Percentiles rank a stretch among this genome's conserved stretches.
Conservation (phyloP, 768 basidiomycete genomes). For the Sporobolomyces phaffii region DNA sequence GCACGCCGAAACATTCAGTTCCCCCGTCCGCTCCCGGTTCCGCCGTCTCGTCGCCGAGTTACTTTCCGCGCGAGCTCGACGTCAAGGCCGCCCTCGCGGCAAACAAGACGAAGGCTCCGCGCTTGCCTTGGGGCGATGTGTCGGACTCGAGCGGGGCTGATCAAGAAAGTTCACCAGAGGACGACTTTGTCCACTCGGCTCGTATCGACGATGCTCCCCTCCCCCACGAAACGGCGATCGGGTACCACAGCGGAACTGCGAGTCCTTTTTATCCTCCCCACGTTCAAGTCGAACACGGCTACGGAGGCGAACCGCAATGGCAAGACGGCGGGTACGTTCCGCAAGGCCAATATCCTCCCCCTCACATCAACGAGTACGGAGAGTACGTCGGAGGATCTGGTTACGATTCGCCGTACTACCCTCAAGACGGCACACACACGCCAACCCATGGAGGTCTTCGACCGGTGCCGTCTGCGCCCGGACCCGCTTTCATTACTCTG, state of each 20-base stretch:
- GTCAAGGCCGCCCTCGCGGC: conserved; percentile 1
- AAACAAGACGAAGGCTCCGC: conserved; percentile 12
- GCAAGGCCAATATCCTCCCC: neutral
- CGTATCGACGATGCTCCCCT: conserved; percentile 24
- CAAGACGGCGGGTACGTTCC: neutral
- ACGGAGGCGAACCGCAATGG: conserved; percentile 15
- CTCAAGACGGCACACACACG: neutral
- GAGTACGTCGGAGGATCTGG: conserved; percentile 8
- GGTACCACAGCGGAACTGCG: neutral
- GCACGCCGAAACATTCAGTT: conserved; percentile 26
- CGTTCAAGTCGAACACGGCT: conserved; percentile 45
- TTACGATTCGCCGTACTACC: conserved; percentile 26
- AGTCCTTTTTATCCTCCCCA: conserved; percentile 44
- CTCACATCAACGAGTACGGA: conserved; percentile 14
- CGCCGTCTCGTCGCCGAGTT: conserved; percentile 29
- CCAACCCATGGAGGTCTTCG: neutral
- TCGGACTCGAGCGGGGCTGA: conserved; percentile 7
- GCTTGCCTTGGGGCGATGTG: conserved; percentile 34
- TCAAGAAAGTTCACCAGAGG: conserved; percentile 2
- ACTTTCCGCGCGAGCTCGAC: conserved; percentile 34
- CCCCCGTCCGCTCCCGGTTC: conserved; percentile 13
- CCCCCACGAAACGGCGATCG: conserved; percentile 8
- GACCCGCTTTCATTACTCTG: conserved; percentile 31
- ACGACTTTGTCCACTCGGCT: conserved; percentile 40
- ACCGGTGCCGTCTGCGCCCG: conserved; percentile 11